phyloP scores from a whole-genome alignment of 345 rosid genomes.

The Ceriops zippeliana region DNA sequence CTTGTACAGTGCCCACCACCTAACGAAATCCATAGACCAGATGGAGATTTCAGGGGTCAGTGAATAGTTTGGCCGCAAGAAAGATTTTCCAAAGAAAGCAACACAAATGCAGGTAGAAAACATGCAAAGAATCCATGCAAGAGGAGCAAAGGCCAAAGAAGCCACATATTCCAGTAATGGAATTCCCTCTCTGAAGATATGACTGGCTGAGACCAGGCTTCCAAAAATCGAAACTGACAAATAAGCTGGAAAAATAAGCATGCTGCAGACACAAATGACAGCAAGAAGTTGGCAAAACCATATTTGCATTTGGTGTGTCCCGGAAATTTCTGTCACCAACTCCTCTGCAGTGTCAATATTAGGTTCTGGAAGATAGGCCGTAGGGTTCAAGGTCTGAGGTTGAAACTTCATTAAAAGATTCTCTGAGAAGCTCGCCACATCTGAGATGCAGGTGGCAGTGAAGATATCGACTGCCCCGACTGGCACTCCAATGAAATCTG shows the following conservation, averaged over 20 bases:
- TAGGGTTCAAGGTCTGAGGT: slow-evolving; percentile 29
- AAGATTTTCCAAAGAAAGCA: slow-evolving; percentile 50
- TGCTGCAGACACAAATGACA: slow-evolving; percentile 34
- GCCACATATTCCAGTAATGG: slow-evolving; percentile 30
- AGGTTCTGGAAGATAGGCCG: slow-evolving; percentile 29
- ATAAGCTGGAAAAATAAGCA: slow-evolving; percentile 51
- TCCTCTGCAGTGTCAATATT: slow-evolving; percentile 30
- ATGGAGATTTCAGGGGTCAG: slow-evolving; percentile 45
- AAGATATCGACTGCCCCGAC: slow-evolving; percentile 71
- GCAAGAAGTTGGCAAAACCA: slow-evolving; percentile 49
- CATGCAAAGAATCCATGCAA: slow-evolving; percentile 65
- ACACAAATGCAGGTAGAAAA: slow-evolving; percentile 37
- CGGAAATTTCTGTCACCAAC: slow-evolving; percentile 33
- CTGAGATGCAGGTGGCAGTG: slow-evolving; percentile 59
- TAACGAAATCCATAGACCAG: slow-evolving; percentile 56
- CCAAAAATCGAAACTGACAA: slow-evolving; percentile 46
- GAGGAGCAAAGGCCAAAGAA: slow-evolving; percentile 45
- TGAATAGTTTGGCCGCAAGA: slow-evolving; percentile 52
- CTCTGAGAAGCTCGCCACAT: slow-evolving; percentile 59
- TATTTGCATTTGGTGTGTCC: slow-evolving; percentile 30
- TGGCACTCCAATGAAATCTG: slow-evolving; percentile 58
- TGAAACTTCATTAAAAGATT: slow-evolving; percentile 45
- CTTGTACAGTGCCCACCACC: slow-evolving; percentile 77
- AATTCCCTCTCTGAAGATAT: slow-evolving; percentile 2
- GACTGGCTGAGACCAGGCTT: slow-evolving; percentile 26